Conservation (phyloP, 768 basidiomycete genomes). For the Sutorius australiensis region DNA sequence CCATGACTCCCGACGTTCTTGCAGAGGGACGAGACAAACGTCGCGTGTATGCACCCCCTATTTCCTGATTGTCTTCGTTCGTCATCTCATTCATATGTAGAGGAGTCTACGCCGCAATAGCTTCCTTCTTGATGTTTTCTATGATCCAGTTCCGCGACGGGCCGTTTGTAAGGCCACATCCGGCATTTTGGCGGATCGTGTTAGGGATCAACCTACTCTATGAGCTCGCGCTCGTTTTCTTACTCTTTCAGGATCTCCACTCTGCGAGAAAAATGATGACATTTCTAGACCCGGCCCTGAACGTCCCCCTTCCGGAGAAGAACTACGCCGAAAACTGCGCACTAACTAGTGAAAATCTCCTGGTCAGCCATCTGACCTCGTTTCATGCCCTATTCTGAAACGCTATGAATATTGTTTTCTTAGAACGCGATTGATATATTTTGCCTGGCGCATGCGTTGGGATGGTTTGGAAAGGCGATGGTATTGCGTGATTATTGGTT, state of each 20-base stretch:
- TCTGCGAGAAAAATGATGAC: slow-evolving; percentile 79
- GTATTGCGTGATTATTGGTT: slow-evolving; percentile 92
- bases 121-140: slow-evolving; percentile 74
- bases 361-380: slow-evolving; percentile 44
- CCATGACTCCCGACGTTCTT: slow-evolving; percentile 79
- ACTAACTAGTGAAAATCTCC: slow-evolving; percentile 57
- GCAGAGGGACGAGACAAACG: slow-evolving; percentile 80
- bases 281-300: slow-evolving; percentile 68
- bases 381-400: slow-evolving; percentile 1
- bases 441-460: slow-evolving; percentile 78
- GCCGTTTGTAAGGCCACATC: slow-evolving; percentile 84
- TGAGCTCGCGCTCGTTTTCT: slow-evolving; percentile 76
- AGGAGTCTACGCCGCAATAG: slow-evolving; percentile 71
- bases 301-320: slow-evolving; percentile 75
- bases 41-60: slow-evolving; percentile 55
- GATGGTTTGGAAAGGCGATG: slow-evolving; percentile 91
- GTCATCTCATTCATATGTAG: slow-evolving; percentile 36
- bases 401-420: not conserved
- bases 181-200: slow-evolving; percentile 79
- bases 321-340: slow-evolving; percentile 81
- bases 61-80: not conserved
- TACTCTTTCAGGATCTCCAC: slow-evolving; percentile 79
- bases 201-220: slow-evolving; percentile 81
- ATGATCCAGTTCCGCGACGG: slow-evolving; percentile 90
- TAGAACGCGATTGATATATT: slow-evolving; percentile 84